Evolutionary conservation across 305 asterid species (phyloP).

Genomic region (Solanum hybrid): DNA sequence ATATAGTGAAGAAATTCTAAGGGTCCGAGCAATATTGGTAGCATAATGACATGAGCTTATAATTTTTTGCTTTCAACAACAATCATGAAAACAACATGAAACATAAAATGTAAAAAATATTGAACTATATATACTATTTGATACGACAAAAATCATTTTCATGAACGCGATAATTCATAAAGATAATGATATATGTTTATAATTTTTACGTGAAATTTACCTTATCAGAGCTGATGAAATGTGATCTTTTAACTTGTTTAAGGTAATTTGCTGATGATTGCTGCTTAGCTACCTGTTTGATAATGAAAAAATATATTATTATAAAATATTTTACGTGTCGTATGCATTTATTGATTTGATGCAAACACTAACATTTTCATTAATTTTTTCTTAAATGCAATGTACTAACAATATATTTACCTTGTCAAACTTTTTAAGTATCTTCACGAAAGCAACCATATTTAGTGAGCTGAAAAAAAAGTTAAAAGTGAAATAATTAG

Average conservation of each 20-base stretch:
- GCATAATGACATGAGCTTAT: not conserved
- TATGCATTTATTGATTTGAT: not conserved
- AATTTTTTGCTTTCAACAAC: not conserved
- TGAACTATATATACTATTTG: not conserved
- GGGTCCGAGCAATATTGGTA: not conserved
- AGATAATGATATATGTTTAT: not conserved
- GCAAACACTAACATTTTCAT: fast-evolving
- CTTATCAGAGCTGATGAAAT: constrained; percentile 79
- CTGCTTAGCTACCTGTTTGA: constrained; percentile 51
- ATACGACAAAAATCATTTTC: not conserved
- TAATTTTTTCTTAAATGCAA: not conserved
- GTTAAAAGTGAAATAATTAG: not conserved
- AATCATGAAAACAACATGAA: not conserved
- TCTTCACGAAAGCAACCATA: constrained; percentile 78
- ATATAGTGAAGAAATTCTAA: not conserved
- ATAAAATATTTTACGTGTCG: not conserved
- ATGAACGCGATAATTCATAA: not conserved
- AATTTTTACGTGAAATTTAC: constrained; percentile 15
- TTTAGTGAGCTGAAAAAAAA: constrained; percentile 41
- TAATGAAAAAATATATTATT: not conserved
- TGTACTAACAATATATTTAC: constrained; percentile 17
- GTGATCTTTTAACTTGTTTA: constrained; percentile 59
- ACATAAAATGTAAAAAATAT: not conserved
- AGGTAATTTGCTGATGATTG: constrained; percentile 58
- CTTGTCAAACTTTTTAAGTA: constrained; percentile 86